Base-by-base conservation (phyloP, 176 grass and related monocot genomes). In the Ensete glaucum region DNA sequence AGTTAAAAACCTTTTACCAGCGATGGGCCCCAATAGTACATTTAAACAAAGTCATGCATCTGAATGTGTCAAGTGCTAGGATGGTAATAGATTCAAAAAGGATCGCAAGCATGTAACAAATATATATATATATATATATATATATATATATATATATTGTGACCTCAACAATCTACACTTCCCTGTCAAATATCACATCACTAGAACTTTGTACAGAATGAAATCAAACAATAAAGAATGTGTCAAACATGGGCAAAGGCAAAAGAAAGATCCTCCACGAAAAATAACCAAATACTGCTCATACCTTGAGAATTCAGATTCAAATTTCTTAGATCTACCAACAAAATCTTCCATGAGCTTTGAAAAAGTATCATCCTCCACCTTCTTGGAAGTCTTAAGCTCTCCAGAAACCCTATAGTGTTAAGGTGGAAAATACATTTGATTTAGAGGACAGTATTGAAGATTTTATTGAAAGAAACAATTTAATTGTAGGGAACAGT, bases 221-320 rank as follows among this genome's bases (percentile, higher is more conserved):
- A 43, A 43, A 43, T 43, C 34, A 43, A 43, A 6, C 34, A 43
- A 23, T 23, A 64, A 24, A 11, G n/a, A 1, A 43, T 43, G 34
- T 0, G 3, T 43, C 34, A 43, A 43, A 43, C 34, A 43, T 0
- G 34, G 34, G 34, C 5, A 43, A 11, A 24, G 4, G 21, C 2
- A 27, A 3, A 64, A 64, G 10, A 64, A 64, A 64, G 62, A 64
- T 64, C 62, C 24, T 24, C 12, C 34, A 43, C 0, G 3, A 6
- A 43, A 43, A 43, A 6, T 0, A 43, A 43, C 34, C 34, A 43
- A 43, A 43, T 43, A 43, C 34, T 43, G 4, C 4, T 1, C 62
- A 14, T 21, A 81, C 84, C 79, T 86, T 63, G 77, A 54, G 65
- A 86, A 82, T 63, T 86, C 67, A 67, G 68, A 65, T 53, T 82